Evolutionary conservation across 179 eudicot species (phyloP), one percentile per base, ranked within the genome.

Genomic region (Beta macrorhiza): DNA sequence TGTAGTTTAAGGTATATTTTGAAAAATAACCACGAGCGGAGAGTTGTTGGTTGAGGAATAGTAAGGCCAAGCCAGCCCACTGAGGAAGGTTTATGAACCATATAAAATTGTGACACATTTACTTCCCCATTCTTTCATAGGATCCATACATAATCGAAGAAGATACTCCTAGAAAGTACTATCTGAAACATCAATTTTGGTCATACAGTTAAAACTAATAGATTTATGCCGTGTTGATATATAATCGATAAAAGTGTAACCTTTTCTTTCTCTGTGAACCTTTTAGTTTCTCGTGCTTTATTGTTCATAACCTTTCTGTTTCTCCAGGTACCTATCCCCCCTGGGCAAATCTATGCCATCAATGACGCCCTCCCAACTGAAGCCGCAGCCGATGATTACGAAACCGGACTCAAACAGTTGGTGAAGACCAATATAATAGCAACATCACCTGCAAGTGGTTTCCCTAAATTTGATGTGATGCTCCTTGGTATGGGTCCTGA

Each of bases 401-500:
- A 94, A 82, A 72, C 87, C 37, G 64, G 88, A 51, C 82, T 94
- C 78, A 90, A 79, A 82, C 87, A 87, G 44, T 85, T 93, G 52
- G 97, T 93, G 45, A 69, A 89, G 61, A 88, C 47, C 55, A 85
- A 84, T 32, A 84, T 83, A 32, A 17, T 94, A 47, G 88, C 84
- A 49, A 63, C 83, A n/a, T 93, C 97, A 25, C 42, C 64, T 2
- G 14, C 90, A 3, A 89, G 49, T 19, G 89, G 89, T 3, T 90
- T 90, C 55, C 97, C 98, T 0, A 93, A 91, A 83, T 93, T 94
- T 44, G 95, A 94, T 74, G 89, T 85, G 77, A 89, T 88, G 90
- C 91, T 94, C 70, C 80, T 93, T 20, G 96, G 98, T 6, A 93
- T 94, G 91, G 98, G 98, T 12, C 97, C 97, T 0, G 98, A 94